Conservation (phyloP, 192 early-diverging fungal species). For the Coemansia sp. region DNA sequence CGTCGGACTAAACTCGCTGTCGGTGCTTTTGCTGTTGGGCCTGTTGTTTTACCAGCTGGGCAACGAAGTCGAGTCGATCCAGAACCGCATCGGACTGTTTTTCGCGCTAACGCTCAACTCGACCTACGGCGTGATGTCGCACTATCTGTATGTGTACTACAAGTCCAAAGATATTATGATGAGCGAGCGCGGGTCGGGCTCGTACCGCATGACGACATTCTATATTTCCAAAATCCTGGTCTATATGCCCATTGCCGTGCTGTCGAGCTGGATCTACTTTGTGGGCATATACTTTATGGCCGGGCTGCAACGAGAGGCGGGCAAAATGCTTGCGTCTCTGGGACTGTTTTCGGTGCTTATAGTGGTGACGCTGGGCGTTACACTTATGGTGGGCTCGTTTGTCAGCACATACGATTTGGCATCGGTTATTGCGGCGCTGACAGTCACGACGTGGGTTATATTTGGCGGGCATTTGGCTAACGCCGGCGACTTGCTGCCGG, state of each 20-base stretch:
- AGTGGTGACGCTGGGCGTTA: constrained; percentile 47
- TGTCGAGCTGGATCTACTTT: constrained; percentile 52
- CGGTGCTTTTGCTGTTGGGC: constrained; percentile 53
- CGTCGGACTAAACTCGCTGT: constrained; percentile 52
- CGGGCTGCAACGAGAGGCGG: constrained; percentile 31
- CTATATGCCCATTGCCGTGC: constrained; percentile 47
- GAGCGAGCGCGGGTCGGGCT: constrained; percentile 64
- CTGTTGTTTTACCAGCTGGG: constrained; percentile 58
- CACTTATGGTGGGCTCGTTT: constrained; percentile 48
- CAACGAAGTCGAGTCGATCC: constrained; percentile 51
- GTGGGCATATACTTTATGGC: constrained; percentile 55
- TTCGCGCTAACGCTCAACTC: constrained; percentile 58
- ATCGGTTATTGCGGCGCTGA: constrained; percentile 41
- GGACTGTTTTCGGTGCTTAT: constrained; percentile 41
- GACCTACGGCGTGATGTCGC: constrained; percentile 61
- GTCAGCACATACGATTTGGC: constrained; percentile 43
- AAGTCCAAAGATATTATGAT: constrained; percentile 58
- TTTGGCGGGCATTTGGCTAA: constrained; percentile 55
- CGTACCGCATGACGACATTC: constrained; percentile 64
- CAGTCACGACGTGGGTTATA: constrained; percentile 47
- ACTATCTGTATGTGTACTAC: constrained; percentile 55
- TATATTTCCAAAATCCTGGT: constrained; percentile 63
- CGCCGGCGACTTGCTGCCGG: constrained; percentile 47
- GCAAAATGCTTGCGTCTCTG: constrained; percentile 35
- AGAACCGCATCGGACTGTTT: constrained; percentile 55